Conservation (phyloP, 1,284 basidiomycete genomes). For the Sporisorium graminicola region DNA sequence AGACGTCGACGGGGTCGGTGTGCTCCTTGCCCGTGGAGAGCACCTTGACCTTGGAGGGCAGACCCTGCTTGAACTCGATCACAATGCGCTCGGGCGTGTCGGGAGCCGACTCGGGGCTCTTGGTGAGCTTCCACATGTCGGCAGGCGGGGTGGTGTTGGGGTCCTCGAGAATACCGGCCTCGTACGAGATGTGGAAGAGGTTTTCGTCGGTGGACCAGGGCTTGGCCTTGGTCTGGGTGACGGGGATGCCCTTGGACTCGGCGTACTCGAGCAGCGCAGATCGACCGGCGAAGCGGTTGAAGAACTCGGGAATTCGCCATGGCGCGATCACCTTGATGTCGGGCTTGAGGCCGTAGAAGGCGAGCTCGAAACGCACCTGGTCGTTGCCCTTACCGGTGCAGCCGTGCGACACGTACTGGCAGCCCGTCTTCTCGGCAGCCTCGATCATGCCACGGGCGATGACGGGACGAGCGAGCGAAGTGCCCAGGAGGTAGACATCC, state of each 20-base stretch:
- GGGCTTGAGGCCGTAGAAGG: conserved; percentile 98
- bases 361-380: conserved; percentile 98
- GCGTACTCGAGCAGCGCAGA: conserved; percentile 92
- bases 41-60: conserved; percentile 73
- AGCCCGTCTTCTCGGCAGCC: conserved; percentile 81
- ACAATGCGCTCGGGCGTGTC: conserved; percentile 81
- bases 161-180: conserved; percentile 98
- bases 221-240: conserved; percentile 94
- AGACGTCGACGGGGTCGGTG: conserved; percentile 95
- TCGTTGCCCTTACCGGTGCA: conserved; percentile 99
- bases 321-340: conserved; percentile 99
- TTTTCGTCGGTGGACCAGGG: conserved; percentile 99
- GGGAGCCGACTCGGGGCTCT: conserved; percentile 85
- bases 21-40: conserved; percentile 59
- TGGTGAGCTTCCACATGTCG: conserved; percentile 99
- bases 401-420: conserved; percentile 88
- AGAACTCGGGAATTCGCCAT: conserved; percentile 97
- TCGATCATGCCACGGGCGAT: conserved; percentile 99
- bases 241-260: conserved; percentile 88
- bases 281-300: conserved; percentile 95
- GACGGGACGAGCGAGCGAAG: conserved; percentile 96
- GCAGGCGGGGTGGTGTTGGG: conserved; percentile 91
- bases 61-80: conserved; percentile 79
- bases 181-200: conserved; percentile 99
- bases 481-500: conserved; percentile 98